Conservation (phyloP, 306 rosid species). For the Pterocarpus santalinus region DNA sequence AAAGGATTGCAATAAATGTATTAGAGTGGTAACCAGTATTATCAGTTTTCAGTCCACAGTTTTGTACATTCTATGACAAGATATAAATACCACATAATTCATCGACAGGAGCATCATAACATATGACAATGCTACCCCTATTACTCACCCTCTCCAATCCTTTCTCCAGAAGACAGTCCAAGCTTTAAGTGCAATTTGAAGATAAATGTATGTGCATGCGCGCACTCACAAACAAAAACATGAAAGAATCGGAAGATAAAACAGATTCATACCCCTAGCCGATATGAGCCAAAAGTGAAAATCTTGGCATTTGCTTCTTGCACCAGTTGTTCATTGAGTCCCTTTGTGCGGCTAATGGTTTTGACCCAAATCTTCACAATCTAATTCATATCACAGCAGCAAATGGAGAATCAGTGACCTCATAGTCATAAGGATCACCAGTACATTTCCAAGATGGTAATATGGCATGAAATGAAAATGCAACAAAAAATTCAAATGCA, state of each 20-base stretch:
- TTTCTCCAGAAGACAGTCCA: slow-evolving; percentile 11
- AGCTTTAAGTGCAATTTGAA: not conserved
- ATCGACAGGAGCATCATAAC: not conserved
- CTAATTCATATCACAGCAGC: slow-evolving; percentile 58
- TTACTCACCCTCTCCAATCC: not conserved
- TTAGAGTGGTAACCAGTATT: slow-evolving; percentile 5
- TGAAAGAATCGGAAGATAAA: slow-evolving; percentile 38
- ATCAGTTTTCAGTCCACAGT: slow-evolving; percentile 11
- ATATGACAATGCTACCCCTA: slow-evolving; percentile 31
- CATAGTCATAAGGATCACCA: slow-evolving; percentile 32
- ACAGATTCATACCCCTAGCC: slow-evolving; percentile 81
- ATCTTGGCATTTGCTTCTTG: slow-evolving; percentile 98
- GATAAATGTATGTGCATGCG: not conserved
- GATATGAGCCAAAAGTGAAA: slow-evolving; percentile 94
- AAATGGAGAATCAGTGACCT: slow-evolving; percentile 31
- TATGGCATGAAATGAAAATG: slow-evolving; percentile 14
- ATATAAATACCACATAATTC: slow-evolving; percentile 28
- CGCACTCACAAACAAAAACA: not conserved
- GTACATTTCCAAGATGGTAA: slow-evolving; percentile 5
- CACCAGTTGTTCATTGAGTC: slow-evolving; percentile 80
- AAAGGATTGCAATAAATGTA: not conserved
- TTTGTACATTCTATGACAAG: slow-evolving; percentile 12
- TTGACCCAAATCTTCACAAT: slow-evolving; percentile 95
- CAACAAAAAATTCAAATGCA: slow-evolving; percentile 19
- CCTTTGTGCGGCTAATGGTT: slow-evolving; percentile 81